Evolutionary conservation across 2,329 filamentous ascomycete genomes (phyloP).

Genomic region (Arthroderma sp.): DNA sequence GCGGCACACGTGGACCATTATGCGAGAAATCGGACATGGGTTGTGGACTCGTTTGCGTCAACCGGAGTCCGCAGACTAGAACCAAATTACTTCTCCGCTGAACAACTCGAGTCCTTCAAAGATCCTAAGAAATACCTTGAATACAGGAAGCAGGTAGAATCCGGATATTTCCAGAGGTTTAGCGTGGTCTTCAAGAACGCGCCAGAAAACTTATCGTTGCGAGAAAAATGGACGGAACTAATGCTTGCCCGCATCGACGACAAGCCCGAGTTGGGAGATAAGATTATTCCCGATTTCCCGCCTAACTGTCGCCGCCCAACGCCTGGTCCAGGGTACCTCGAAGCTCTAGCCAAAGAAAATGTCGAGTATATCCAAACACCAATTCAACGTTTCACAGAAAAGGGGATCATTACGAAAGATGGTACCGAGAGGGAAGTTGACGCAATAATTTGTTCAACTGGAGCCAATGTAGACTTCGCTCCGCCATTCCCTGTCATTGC

Average conservation of each 20-base stretch:
- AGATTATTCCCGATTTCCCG: constrained; percentile 18
- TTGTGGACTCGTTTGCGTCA: constrained; percentile 49
- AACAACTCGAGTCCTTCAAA: constrained; percentile 44
- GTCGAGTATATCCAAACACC: constrained; percentile 10
- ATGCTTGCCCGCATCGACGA: constrained; percentile 37
- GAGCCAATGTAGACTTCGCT: constrained; percentile 42
- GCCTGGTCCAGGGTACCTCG: constrained; percentile 26
- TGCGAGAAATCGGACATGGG: constrained; percentile 52
- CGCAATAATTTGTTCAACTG: constrained; percentile 55
- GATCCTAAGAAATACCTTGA: constrained; percentile 48
- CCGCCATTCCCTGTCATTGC: constrained; percentile 11
- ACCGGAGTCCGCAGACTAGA: constrained; percentile 40
- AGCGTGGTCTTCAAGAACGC: constrained; percentile 42
- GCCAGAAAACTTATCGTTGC: constrained; percentile 36
- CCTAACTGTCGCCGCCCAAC: constrained; percentile 26
- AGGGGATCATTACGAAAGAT: constrained; percentile 28
- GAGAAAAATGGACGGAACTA: constrained; percentile 36
- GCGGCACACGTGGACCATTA: constrained; percentile 47
- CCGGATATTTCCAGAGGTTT: constrained; percentile 51
- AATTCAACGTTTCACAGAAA: constrained; percentile 11
- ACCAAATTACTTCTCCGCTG: constrained; percentile 42
- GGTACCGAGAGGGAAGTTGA: constrained; percentile 46
- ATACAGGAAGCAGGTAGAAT: constrained; percentile 46
- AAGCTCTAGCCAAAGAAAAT: constrained; percentile 16
- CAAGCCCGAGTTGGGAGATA: constrained; percentile 8